Percentiles rank a stretch among this genome's conserved stretches.
These are phyloP conservation scores for Diaporthe citriasiana DNA, from an alignment of 2,329 filamentous ascomycete species.

Conservation along the genomic window DNA sequence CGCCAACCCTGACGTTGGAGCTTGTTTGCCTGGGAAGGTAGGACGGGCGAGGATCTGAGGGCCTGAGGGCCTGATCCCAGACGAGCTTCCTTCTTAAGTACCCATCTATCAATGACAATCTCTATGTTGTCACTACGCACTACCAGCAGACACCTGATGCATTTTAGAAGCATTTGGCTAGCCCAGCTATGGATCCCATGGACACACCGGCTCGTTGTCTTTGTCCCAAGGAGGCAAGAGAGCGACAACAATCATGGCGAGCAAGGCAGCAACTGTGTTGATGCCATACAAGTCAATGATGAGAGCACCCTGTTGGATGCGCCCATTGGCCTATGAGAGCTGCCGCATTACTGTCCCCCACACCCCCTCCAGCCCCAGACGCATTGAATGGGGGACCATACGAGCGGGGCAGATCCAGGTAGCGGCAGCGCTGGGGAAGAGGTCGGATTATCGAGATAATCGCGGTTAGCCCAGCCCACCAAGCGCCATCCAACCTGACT, in stretches of 20 bases:
- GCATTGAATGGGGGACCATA: conserved; percentile 16
- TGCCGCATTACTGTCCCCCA: conserved; percentile 33
- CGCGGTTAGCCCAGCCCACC: background rate
- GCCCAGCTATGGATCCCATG: background rate
- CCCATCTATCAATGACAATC: background rate
- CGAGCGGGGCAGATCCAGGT: conserved; percentile 29
- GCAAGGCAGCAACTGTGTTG: conserved; percentile 43
- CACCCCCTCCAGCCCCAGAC: conserved; percentile 19
- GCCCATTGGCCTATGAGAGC: conserved; percentile 36
- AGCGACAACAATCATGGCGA: background rate
- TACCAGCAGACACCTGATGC: conserved; percentile 15
- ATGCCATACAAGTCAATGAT: conserved; percentile 36
- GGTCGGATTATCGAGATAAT: conserved; percentile 37
- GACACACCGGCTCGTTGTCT: background rate
- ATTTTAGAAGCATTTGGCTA: background rate
- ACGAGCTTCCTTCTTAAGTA: conserved; percentile 19
- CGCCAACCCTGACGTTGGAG: conserved; percentile 6
- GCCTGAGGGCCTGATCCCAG: conserved; percentile 23
- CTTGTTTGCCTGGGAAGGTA: conserved; percentile 8
- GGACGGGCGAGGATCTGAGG: background rate
- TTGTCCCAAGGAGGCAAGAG: conserved; percentile 32
- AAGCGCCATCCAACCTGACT: too few species aligned
- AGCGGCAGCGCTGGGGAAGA: background rate
- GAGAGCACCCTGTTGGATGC: conserved; percentile 28
- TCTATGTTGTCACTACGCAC: background rate